Evolutionary conservation across 2,329 filamentous ascomycete species (phyloP).

Genomic region (Pleurostoma richardsiae): DNA sequence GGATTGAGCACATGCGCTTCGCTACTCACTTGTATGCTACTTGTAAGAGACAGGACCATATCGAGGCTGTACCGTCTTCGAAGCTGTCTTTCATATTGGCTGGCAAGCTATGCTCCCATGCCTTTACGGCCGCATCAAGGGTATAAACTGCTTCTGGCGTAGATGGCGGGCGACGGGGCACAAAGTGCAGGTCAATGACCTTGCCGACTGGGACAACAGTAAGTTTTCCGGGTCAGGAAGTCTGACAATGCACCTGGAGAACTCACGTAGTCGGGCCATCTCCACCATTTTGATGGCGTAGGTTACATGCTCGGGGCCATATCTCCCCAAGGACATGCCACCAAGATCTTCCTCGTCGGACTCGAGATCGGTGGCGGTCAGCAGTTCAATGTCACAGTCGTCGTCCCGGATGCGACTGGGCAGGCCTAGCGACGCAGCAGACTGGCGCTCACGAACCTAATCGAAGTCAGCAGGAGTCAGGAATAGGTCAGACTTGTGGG

Average conservation of each 20-base stretch:
- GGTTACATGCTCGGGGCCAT: constrained; percentile 23
- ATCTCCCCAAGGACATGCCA: constrained; percentile 20
- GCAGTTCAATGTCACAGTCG: constrained; percentile 30
- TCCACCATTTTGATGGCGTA: constrained; percentile 33
- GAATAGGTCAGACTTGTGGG: too few species aligned
- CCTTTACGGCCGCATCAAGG: constrained; percentile 23
- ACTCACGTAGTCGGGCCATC: constrained; percentile 18
- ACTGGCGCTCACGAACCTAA: constrained; percentile 23
- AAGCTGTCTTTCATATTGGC: constrained; percentile 19
- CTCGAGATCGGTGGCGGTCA: constrained; percentile 23
- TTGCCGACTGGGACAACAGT: constrained; percentile 17
- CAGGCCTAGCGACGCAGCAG: constrained; percentile 27
- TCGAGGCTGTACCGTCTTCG: constrained; percentile 25
- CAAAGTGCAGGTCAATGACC: constrained; percentile 29
- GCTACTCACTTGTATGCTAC: constrained; percentile 23
- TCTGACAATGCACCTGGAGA: constrained; percentile 12
- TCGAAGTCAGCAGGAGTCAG: too few species aligned
- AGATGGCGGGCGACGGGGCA: constrained; percentile 22
- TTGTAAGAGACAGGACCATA: constrained; percentile 29
- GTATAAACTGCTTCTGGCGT: constrained; percentile 18
- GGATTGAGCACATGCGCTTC: too few species aligned
- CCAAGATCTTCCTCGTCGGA: constrained; percentile 16
- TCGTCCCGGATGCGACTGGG: constrained; percentile 31
- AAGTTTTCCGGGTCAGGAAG: background rate
- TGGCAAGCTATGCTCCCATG: constrained; percentile 27